Evolutionary conservation across 2,329 filamentous ascomycete species (phyloP).

Genomic region (Rhytidhysteron rufulum): DNA sequence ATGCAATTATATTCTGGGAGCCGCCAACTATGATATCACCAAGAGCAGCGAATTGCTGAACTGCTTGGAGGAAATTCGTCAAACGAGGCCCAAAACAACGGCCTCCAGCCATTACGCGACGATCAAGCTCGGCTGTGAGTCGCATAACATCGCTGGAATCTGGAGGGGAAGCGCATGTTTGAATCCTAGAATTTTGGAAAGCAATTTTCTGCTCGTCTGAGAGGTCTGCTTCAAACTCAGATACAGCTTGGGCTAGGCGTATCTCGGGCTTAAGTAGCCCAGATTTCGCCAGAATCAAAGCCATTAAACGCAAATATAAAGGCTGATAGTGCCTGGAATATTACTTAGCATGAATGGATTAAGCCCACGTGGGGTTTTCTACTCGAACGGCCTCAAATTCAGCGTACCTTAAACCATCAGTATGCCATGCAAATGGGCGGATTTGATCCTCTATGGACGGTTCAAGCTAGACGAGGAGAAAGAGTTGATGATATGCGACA

Average conservation of each 20-base stretch:
- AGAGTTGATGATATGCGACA: conserved; percentile 1
- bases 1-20: conserved; percentile 44
- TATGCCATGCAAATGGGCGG: background rate
- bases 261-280: conserved; percentile 28
- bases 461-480: background rate
- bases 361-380: background rate
- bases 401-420: background rate
- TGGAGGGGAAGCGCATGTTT: conserved; percentile 17
- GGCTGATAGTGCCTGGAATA: background rate
- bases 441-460: background rate
- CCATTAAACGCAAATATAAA: conserved; percentile 2
- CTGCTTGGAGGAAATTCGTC: conserved; percentile 37
- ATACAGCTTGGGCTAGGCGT: conserved; percentile 36
- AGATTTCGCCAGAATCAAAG: conserved; percentile 4
- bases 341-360: background rate
- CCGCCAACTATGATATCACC: conserved; percentile 42
- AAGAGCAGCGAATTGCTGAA: conserved; percentile 44
- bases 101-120: conserved; percentile 9
- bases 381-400: background rate
- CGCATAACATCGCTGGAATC: conserved; percentile 35
- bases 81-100: conserved; percentile 41
- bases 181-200: conserved; percentile 15
- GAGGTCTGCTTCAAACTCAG: conserved; percentile 35
- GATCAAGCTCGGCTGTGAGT: conserved; percentile 37
- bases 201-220: conserved; percentile 28